These are phyloP conservation scores for Tetrapisispora pingtungensis DNA, from an alignment of 805 yeast genomes.

Conservation along the genomic window DNA sequence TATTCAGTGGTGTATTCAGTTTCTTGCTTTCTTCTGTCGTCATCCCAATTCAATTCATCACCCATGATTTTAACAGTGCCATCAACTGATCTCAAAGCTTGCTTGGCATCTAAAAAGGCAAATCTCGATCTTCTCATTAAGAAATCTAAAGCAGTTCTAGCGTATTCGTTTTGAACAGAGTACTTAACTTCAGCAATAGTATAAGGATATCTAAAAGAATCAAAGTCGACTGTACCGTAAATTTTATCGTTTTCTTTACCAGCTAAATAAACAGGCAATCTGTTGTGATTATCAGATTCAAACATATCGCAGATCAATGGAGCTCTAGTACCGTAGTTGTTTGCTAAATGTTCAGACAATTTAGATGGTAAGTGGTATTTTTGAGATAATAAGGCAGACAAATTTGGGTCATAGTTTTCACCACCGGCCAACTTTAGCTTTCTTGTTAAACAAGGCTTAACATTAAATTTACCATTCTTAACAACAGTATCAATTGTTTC, in stretches of 20 bases:
- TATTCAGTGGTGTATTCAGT: conserved; percentile 40
- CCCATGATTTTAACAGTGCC: conserved; percentile 82
- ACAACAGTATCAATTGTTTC: conserved; percentile 76
- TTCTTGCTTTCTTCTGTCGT: conserved; percentile 45
- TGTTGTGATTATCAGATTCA: conserved; percentile 42
- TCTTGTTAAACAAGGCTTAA: conserved; percentile 34
- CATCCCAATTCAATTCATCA: conserved; percentile 65
- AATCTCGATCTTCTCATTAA: conserved; percentile 87
- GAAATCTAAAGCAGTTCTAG: conserved; percentile 82
- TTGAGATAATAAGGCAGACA: conserved; percentile 72
- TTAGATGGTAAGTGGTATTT: conserved; percentile 59
- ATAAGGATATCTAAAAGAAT: conserved; percentile 64
- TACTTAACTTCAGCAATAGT: conserved; percentile 85
- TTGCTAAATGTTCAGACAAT: conserved; percentile 72
- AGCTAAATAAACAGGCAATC: conserved; percentile 58
- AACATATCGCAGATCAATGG: conserved; percentile 58
- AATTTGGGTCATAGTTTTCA: conserved; percentile 63
- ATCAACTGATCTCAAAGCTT: conserved; percentile 71
- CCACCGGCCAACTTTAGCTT: conserved; percentile 63
- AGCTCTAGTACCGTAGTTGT: conserved; percentile 85
- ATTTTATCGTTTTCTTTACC: conserved; percentile 22
- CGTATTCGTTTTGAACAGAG: conserved; percentile 71
- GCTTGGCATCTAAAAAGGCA: conserved; percentile 82
- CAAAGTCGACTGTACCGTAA: conserved; percentile 15
- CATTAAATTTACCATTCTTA: conserved; percentile 34